Conservation (phyloP, 2,329 filamentous ascomycete species). For the Bertia moriformis region DNA sequence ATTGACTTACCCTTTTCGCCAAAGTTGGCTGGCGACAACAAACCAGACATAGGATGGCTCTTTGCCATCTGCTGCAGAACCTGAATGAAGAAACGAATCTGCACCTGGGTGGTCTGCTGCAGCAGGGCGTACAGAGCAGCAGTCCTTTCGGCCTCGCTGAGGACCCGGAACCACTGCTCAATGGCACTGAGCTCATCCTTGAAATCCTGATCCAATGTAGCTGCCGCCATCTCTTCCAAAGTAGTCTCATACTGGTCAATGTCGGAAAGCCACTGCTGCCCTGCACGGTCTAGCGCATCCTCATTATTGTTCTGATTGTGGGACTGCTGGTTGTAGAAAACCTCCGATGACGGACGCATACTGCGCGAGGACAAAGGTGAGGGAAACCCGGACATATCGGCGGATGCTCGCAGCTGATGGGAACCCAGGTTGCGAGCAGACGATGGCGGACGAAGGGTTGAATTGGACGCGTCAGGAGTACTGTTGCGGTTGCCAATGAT, state of each 20-base stretch:
- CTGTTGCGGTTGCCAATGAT: slow-evolving; percentile 81
- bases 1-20: slow-evolving; percentile 61
- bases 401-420: slow-evolving; percentile 78
- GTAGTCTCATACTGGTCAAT: slow-evolving; percentile 99
- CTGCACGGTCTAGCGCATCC: slow-evolving; percentile 81
- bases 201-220: slow-evolving; percentile 97
- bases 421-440: slow-evolving; percentile 64
- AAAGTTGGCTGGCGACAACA: slow-evolving; percentile 86
- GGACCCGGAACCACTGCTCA: slow-evolving; percentile 96
- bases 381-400: slow-evolving; percentile 80
- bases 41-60: slow-evolving; percentile 89
- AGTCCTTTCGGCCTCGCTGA: slow-evolving; percentile 91
- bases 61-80: slow-evolving; percentile 98
- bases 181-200: slow-evolving; percentile 98
- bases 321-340: slow-evolving; percentile 66
- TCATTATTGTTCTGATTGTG: slow-evolving; percentile 57
- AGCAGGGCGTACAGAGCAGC: slow-evolving; percentile 88
- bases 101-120: slow-evolving; percentile 96
- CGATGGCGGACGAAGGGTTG: slow-evolving; percentile 68
- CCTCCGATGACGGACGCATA: slow-evolving; percentile 81
- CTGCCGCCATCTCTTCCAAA: slow-evolving; percentile 94
- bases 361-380: slow-evolving; percentile 56
- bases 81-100: slow-evolving; percentile 98
- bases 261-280: slow-evolving; percentile 96
- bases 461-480: slow-evolving; percentile 78